A percentile compares a stretch with the other conserved stretches of the same genome.
These are phyloP conservation scores for Spathaspora hagerdaliae DNA, from an alignment of 805 yeast species.

Conservation along the genomic window DNA sequence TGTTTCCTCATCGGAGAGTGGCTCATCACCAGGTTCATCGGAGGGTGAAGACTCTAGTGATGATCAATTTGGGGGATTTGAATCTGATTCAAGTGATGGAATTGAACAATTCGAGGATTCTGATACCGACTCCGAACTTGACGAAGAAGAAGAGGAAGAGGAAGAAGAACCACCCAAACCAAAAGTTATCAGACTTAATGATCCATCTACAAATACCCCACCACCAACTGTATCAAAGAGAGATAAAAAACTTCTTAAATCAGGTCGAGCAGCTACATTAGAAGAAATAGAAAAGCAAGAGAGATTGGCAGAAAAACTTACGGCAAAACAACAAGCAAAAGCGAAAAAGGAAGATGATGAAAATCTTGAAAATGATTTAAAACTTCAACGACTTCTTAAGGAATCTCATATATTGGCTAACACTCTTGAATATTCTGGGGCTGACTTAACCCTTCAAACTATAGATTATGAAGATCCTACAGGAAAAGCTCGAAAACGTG, in stretches of 20 bases:
- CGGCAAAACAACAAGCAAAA: constrained; percentile 31
- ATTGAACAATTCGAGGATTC: constrained; percentile 12
- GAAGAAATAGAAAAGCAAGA: constrained; percentile 24
- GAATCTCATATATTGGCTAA: constrained; percentile 66
- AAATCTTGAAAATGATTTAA: constrained; percentile 66
- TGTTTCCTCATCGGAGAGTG: neutral
- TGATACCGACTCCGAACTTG: constrained; percentile 7
- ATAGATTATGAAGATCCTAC: constrained; percentile 58
- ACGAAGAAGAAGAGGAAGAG: constrained; percentile 10
- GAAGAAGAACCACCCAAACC: constrained; percentile 24
- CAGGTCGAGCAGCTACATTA: constrained; percentile 59
- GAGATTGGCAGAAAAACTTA: constrained; percentile 19
- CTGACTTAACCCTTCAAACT: constrained; percentile 61
- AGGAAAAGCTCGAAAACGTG: constrained; percentile 66
- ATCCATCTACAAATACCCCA: constrained; percentile 13
- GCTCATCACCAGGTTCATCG: constrained; percentile 6
- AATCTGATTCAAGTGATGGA: constrained; percentile 11
- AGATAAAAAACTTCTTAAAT: constrained; percentile 50
- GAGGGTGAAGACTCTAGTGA: constrained; percentile 15
- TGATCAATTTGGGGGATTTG: constrained; percentile 6
- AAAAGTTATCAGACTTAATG: constrained; percentile 44
- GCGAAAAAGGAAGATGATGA: constrained; percentile 41
- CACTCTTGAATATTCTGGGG: constrained; percentile 52
- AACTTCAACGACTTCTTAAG: constrained; percentile 60
- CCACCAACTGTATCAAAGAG: constrained; percentile 34